Base-by-base conservation (phyloP, 2,329 filamentous ascomycete genomes). In the Orbilia javanica region DNA sequence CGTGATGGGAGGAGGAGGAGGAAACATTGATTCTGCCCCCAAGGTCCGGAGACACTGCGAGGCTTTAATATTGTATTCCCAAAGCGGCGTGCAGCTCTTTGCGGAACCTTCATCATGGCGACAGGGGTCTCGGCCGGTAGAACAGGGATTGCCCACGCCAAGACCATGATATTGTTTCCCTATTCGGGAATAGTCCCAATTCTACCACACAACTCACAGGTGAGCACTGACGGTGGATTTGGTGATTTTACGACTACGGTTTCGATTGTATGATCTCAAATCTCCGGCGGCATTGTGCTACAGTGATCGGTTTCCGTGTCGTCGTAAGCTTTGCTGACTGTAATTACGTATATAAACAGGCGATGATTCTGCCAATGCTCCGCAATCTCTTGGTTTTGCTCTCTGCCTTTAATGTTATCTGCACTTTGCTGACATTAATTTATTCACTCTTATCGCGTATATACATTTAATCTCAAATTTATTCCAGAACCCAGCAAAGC, bases 141-240 rank as follows among this genome's bases (percentile, higher is more conserved):
- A n/a, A 6, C 53, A 36, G 55, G 55, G 55, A 42, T 42, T 18
- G 42, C 20, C 20, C 6, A 18, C 27, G 66, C 73, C 73, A 77
- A 77, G 73, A 52, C 7, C n/a, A 27, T n/a, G 39, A 77, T 15
- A 77, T 77, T 77, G 73, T 77, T 66, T 77, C 55, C 73, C 73
- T 5, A 7, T 71, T 77, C 15, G 18, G 50, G 73, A 44, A 48
- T 67, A 68, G 70, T 27, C 13, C 29, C 8, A n/a, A 15, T 18
- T 46, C 36, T 25, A 52, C 70, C 20, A 57, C 63, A 53, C 53
- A 60, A 71, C 53, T 64, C 31, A 64, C n/a, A 48, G 20, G 6
- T 15, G 20, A 39, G 36, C 3, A 39, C n/a, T n/a, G n/a, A n/a
- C n/a, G n/a, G n/a, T n/a, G n/a, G n/a, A n/a, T n/a, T n/a, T 34